Evolutionary conservation across 805 yeast genomes (phyloP), one percentile per base, ranked within the genome.

Genomic region (Saccharomycopsis fibuligera): DNA sequence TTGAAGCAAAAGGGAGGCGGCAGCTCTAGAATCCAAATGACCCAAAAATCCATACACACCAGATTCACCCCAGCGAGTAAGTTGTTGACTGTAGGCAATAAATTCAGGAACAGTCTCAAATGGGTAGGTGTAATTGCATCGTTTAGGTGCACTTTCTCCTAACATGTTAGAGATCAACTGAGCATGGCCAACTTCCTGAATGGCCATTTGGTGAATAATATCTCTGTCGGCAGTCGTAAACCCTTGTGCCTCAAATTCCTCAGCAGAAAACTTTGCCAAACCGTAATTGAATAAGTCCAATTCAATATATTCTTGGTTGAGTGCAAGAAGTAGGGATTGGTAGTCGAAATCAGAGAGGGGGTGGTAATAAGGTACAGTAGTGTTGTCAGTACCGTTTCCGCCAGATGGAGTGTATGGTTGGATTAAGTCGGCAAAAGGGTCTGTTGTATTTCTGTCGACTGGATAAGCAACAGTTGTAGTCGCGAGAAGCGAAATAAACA

Each of bases 171-270:
- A 33, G 37, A 33, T 33, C 37, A 33, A 33, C n/a, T 33, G 19
- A 33, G 37, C 37, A n/a, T 33, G 37, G 37, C 37, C 37, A n/a
- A 16, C 37, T 16, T 33, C 37, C n/a, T 33, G 37, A 33, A 33
- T 33, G 19, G 37, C 37, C 37, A 33, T 33, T 5, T 10, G n/a
- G 37, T 33, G 37, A 33, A 33, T 33, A n/a, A 33, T 12, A 5
- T 33, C 37, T 12, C 37, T 9, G 19, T 33, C 37, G 9, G 37
- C 37, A 16, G 37, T 17, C 9, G 9, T 16, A 8, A 33, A n/a
- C 6, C 37, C 37, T 10, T 12, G 19, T 9, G 9, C 37, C n/a
- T 33, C 37, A n/a, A 33, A 33, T 8, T 33, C 37, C 19, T 33
- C 17, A n/a, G 19, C 17, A n/a, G 37, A 33, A n/a, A 33, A 33